Conservation (phyloP, 1,284 basidiomycete genomes). For the Fistulinella cinereoalba region DNA sequence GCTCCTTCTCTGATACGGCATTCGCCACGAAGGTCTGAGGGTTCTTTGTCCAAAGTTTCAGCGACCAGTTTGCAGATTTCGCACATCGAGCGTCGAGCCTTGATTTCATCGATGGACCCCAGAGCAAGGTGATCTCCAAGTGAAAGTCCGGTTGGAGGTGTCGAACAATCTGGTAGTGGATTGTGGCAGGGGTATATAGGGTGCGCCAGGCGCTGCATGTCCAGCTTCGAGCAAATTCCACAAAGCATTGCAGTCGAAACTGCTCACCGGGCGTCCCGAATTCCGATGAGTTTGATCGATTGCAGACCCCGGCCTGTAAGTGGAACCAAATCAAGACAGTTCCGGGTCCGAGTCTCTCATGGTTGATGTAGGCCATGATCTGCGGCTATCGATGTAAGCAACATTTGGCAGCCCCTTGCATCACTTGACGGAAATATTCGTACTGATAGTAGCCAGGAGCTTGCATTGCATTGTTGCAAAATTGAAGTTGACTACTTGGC, state of each 20-base stretch:
- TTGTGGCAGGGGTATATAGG: constrained; percentile 8
- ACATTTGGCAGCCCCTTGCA: too few species aligned
- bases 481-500: too few species aligned
- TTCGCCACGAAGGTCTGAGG: constrained; percentile 6
- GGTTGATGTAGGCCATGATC: too few species aligned
- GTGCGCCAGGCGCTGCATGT: constrained; percentile 2
- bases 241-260: constrained; percentile 7
- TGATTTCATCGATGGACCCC: constrained; percentile 17
- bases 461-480: too few species aligned
- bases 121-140: background rate
- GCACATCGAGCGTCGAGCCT: constrained; percentile 11
- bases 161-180: constrained; percentile 1
- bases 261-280: constrained; percentile 1
- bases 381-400: too few species aligned
- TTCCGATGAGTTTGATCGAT: too few species aligned
- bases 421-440: too few species aligned
- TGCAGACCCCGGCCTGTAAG: background rate
- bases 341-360: too few species aligned
- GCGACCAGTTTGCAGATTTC: constrained; percentile 15
- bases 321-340: too few species aligned
- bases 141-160: background rate
- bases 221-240: constrained; percentile 10
- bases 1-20: constrained; percentile 4
- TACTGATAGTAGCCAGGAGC: too few species aligned
- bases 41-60: constrained; percentile 14